Evolutionary conservation across 306 rosid species (phyloP).

Genomic region (Heteromeles arbutifolia): DNA sequence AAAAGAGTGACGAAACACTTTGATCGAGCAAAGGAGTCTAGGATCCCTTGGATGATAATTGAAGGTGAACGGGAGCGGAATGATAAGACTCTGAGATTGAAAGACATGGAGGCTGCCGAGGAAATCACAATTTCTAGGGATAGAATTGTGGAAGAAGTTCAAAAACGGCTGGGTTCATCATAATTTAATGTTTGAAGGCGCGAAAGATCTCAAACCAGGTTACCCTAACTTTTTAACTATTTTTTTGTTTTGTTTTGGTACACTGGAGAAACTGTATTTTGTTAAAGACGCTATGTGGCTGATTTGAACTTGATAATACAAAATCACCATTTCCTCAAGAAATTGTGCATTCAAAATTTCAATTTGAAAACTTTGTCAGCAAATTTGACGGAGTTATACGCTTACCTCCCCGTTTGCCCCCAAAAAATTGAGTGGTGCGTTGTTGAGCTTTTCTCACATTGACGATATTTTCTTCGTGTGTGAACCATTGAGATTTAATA

Average conservation of each 20-base stretch:
- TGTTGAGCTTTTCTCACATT: too few relatives aligned
- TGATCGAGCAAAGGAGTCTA: slow-evolving; percentile 66
- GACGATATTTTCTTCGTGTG: too few relatives aligned
- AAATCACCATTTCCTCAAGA: too few relatives aligned
- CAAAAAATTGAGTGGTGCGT: too few relatives aligned
- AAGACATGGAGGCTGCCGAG: slow-evolving; percentile 34
- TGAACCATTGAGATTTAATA: too few relatives aligned
- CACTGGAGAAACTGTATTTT: not conserved
- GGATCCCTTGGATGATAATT: slow-evolving; percentile 81
- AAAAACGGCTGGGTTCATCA: slow-evolving; percentile 34
- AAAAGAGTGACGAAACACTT: slow-evolving; percentile 60
- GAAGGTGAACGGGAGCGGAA: slow-evolving; percentile 65
- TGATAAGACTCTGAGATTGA: slow-evolving; percentile 57
- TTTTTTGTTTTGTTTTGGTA: not conserved
- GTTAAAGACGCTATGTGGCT: not conserved
- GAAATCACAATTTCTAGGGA: slow-evolving; percentile 41
- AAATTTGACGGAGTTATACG: too few relatives aligned
- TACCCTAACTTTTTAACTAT: too few relatives aligned
- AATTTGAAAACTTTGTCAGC: too few relatives aligned
- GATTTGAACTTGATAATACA: not conserved
- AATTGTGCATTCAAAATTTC: too few relatives aligned
- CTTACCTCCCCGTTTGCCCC: too few relatives aligned
- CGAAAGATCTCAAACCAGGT: not conserved
- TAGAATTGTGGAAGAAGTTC: slow-evolving; percentile 55
- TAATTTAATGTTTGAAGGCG: not conserved